Base-by-base conservation (phyloP, 352 stramenopile species). In the Globisporangium cylindrosporum region DNA sequence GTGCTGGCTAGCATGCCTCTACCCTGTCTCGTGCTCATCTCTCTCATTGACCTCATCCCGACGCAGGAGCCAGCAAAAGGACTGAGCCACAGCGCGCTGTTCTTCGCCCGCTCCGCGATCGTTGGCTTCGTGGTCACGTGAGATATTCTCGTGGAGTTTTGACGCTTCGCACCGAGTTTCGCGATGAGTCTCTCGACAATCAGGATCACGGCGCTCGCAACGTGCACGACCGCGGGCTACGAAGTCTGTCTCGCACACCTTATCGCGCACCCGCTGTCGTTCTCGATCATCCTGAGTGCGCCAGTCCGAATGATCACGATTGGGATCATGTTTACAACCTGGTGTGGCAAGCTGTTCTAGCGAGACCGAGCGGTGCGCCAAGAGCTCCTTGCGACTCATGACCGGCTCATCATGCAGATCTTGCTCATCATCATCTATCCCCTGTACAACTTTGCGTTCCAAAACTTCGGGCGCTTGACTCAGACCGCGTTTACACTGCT, bases 211-310 rank as follows among this genome's bases (percentile, higher is more conserved):
- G 68, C 62, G 29, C 10, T 74, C 12, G 62, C 36, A 7, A 67
- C 64, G 3, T 64, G 56, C 36, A 64, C 62, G 25, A 67, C 68
- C 15, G 49, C 60, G 0, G 32, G 29, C 4, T 57, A 58, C 24
- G 57, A 57, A 9, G 74, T 70, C 8, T 29, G 27, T 6, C 29
- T 77, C 6, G 61, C 72, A 1, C 41, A 20, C 1, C 24, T 25
- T 24, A 59, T 79, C 22, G 75, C 67, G 5, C 78, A 73, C 41
- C 72, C 75, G 15, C 22, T 81, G 2, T 69, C 72, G 25, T 79
- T 81, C 56, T 69, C 72, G 1, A 66, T 76, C 25, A 62, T 64
- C 62, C n/a, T 70, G 48, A 57, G 65, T 36, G 6, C 64, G 4
- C 8, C 41, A 8, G 25, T 38, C 38, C 38, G 38, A 20, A 7